These are phyloP conservation scores for Fusarium euwallaceae DNA, from an alignment of 2,329 filamentous ascomycete species.

Conservation along the genomic window DNA sequence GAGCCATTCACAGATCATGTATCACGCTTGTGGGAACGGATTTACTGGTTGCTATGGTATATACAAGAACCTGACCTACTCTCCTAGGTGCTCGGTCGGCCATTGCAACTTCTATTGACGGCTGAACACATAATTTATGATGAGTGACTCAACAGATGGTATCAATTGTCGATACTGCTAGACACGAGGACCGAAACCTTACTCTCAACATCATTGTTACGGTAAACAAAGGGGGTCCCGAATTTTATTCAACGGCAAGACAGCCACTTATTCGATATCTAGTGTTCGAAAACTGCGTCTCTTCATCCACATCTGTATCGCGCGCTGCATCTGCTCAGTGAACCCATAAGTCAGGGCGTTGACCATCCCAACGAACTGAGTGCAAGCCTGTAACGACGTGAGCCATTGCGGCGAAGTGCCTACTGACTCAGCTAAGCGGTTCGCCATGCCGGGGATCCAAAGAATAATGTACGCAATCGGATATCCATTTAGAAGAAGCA, in stretches of 20 bases:
- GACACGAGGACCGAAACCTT: background rate
- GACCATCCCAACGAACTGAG: constrained; percentile 3
- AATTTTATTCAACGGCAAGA: background rate
- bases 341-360: constrained; percentile 12
- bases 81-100: too few relatives aligned
- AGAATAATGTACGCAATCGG: constrained; percentile 9
- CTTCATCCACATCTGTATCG: background rate
- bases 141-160: too few relatives aligned
- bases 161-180: background rate
- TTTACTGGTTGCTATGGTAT: too few relatives aligned
- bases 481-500: constrained; percentile 10
- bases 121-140: too few relatives aligned
- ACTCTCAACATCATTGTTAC: background rate
- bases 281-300: background rate
- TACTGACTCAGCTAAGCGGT: background rate
- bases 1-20: too few relatives aligned
- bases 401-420: background rate
- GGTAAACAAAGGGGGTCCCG: too few relatives aligned
- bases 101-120: too few relatives aligned
- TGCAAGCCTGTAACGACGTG: background rate
- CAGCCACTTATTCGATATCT: background rate
- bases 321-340: constrained; percentile 4
- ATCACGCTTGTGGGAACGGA: too few relatives aligned
- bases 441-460: constrained; percentile 8
- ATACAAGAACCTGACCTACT: too few relatives aligned